Conservation (phyloP, 805 yeast genomes). For the Yarrowia keelungensis region DNA sequence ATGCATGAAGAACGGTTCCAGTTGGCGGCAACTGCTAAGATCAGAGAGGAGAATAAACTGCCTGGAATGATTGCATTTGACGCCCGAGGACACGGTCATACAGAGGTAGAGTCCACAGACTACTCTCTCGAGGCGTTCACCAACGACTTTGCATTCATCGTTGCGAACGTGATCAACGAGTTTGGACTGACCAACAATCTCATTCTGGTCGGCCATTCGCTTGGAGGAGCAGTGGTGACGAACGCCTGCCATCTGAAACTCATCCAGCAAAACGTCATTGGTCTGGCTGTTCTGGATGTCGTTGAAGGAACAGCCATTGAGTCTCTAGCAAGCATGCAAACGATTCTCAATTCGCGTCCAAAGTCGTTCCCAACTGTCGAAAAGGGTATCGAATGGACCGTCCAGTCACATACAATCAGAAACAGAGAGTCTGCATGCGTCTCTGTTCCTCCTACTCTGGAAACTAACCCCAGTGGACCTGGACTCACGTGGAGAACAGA, state of each 20-base stretch:
- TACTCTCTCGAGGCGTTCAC: slow-evolving; percentile 61
- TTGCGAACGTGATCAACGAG: slow-evolving; percentile 47
- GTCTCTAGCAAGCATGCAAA: slow-evolving; percentile 70
- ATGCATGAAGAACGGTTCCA: slow-evolving; percentile 41
- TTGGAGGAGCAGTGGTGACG: slow-evolving; percentile 88
- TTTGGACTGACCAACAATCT: slow-evolving; percentile 48
- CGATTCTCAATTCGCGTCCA: slow-evolving; percentile 73
- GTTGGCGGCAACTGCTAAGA: slow-evolving; percentile 25
- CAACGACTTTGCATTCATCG: slow-evolving; percentile 63
- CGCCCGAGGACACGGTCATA: slow-evolving; percentile 82
- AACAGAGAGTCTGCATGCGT: slow-evolving; percentile 68
- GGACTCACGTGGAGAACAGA: slow-evolving; percentile 69
- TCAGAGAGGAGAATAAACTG: slow-evolving; percentile 45
- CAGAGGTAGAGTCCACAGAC: slow-evolving; percentile 50
- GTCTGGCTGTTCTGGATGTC: slow-evolving; percentile 83
- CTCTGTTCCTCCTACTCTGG: slow-evolving; percentile 77
- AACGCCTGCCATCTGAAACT: slow-evolving; percentile 52
- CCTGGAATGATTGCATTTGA: slow-evolving; percentile 79
- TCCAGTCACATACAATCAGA: slow-evolving; percentile 61
- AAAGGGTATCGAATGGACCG: slow-evolving; percentile 83
- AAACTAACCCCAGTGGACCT: slow-evolving; percentile 39
- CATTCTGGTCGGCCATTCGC: slow-evolving; percentile 83
- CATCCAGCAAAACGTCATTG: slow-evolving; percentile 49
- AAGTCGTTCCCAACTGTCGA: slow-evolving; percentile 57
- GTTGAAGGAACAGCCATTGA: slow-evolving; percentile 91